Percentiles rank a stretch among this genome's conserved stretches.
phyloP scores from a whole-genome alignment of 2,329 filamentous ascomycete species.

The Hymenotorrendiella dingleyae region DNA sequence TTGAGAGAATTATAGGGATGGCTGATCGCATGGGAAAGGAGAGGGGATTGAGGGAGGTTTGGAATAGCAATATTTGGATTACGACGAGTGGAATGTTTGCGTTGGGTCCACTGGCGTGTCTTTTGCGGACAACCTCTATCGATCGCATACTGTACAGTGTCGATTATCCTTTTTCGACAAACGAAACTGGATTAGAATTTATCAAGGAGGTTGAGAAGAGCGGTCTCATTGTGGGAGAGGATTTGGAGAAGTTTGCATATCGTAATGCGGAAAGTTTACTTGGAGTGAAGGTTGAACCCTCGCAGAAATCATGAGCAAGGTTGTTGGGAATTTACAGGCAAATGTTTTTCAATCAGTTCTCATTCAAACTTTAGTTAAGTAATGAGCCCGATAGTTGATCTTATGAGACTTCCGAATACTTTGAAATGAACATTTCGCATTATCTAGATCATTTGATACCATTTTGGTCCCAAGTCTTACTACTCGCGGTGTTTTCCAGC shows the following conservation, averaged over 20 bases:
- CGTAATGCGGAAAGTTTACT: conserved; percentile 46
- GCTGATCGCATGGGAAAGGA: conserved; percentile 28
- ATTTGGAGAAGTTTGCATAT: conserved; percentile 44
- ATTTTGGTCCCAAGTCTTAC: too few relatives aligned
- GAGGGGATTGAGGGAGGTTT: conserved; percentile 42
- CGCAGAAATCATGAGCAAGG: too few relatives aligned
- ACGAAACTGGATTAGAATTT: conserved; percentile 42
- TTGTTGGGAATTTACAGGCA: too few relatives aligned
- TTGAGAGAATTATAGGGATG: conserved; percentile 39
- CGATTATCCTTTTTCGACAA: conserved; percentile 50
- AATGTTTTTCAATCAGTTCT: too few relatives aligned
- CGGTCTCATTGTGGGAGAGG: conserved; percentile 42
- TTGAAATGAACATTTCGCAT: too few relatives aligned
- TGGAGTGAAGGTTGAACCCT: conserved; percentile 9
- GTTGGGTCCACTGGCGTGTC: conserved; percentile 40
- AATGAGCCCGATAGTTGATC: too few relatives aligned
- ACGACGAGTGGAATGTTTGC: conserved; percentile 50
- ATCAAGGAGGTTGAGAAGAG: conserved; percentile 43
- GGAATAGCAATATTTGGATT: conserved; percentile 50
- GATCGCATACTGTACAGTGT: conserved; percentile 50
- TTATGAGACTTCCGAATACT: too few relatives aligned
- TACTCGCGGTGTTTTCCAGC: too few relatives aligned
- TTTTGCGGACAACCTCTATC: conserved; percentile 39
- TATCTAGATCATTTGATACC: too few relatives aligned
- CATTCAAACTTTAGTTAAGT: too few relatives aligned